Percentiles rank a stretch among this genome's conserved stretches.
Conservation (phyloP, 139 green algal genomes). For the Chloropicon primus region DNA sequence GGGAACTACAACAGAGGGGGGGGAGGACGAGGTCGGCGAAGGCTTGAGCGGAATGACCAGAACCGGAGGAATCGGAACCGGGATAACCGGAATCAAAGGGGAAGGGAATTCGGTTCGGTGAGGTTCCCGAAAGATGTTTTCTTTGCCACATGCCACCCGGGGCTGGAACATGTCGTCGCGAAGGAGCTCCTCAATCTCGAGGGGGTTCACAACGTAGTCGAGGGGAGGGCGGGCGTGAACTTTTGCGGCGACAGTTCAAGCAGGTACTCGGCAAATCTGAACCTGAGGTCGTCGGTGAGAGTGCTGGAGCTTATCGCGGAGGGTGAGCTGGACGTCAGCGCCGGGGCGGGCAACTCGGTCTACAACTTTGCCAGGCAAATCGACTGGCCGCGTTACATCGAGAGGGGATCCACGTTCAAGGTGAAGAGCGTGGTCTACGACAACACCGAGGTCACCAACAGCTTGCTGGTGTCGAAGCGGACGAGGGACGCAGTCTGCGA, state of each 20-base stretch:
- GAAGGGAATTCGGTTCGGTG: no score
- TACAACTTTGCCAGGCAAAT: neutral
- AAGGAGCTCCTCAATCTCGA: neutral
- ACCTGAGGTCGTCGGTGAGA: conserved; percentile 49
- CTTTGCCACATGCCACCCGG: conserved; percentile 67
- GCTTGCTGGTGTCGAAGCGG: conserved; percentile 30
- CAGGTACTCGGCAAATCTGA: conserved; percentile 55
- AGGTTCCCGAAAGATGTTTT: conserved; percentile 14
- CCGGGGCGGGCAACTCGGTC: conserved; percentile 16
- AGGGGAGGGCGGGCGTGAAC: neutral
- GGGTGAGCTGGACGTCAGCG: conserved; percentile 19
- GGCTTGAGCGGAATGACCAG: no score
- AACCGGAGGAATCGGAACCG: no score
- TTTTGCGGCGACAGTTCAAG: neutral
- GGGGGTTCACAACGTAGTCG: neutral
- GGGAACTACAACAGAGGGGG: neutral
- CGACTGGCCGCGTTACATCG: neutral
- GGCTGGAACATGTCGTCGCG: conserved; percentile 38
- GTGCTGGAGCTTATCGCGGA: conserved; percentile 51
- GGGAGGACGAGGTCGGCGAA: no score
- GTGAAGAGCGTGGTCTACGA: conserved; percentile 9
- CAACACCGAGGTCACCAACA: conserved; percentile 19
- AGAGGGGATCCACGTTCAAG: conserved; percentile 1
- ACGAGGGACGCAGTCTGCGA: conserved; percentile 79
- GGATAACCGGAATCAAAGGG: no score